A percentile compares a stretch with the other conserved stretches of the same genome.
These are phyloP conservation scores for Ceratocystis cubensis DNA, from an alignment of 2,329 filamentous ascomycete species.

Conservation along the genomic window DNA sequence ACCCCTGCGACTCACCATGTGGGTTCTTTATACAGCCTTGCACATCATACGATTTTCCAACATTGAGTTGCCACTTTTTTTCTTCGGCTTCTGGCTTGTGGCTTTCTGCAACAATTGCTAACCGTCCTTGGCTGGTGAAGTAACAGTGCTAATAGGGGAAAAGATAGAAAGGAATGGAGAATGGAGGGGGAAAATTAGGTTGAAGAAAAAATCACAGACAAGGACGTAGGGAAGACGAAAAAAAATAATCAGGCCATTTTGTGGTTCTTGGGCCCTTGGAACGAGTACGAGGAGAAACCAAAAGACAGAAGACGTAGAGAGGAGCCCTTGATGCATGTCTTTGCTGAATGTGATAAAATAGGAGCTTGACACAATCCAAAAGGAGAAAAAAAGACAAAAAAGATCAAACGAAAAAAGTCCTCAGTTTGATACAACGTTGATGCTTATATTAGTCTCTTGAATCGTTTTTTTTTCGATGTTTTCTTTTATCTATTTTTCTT, in stretches of 20 bases:
- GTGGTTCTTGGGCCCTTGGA: constrained; percentile 2
- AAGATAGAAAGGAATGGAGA: neutral
- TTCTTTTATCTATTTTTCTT: neutral
- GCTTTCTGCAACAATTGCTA: constrained; percentile 8
- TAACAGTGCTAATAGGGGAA: neutral
- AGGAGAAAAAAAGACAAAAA: neutral
- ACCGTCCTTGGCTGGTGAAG: neutral
- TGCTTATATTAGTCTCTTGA: neutral
- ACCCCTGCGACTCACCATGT: neutral
- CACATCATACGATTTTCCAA: constrained; percentile 31
- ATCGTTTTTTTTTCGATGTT: neutral
- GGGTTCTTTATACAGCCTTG: constrained; percentile 30
- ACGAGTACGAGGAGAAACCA: neutral
- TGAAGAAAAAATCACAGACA: neutral
- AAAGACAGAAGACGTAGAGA: neutral
- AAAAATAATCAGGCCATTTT: neutral
- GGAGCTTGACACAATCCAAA: neutral
- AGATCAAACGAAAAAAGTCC: neutral
- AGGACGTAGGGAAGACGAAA: neutral
- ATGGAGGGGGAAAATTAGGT: neutral
- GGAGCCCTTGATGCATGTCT: neutral
- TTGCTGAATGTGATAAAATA: neutral
- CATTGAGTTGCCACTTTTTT: constrained; percentile 21
- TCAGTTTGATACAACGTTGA: neutral
- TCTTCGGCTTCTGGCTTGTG: constrained; percentile 23